These are phyloP conservation scores for Geotrichum phurueaensis DNA, from an alignment of 1,139 yeast species.

Conservation along the genomic window DNA sequence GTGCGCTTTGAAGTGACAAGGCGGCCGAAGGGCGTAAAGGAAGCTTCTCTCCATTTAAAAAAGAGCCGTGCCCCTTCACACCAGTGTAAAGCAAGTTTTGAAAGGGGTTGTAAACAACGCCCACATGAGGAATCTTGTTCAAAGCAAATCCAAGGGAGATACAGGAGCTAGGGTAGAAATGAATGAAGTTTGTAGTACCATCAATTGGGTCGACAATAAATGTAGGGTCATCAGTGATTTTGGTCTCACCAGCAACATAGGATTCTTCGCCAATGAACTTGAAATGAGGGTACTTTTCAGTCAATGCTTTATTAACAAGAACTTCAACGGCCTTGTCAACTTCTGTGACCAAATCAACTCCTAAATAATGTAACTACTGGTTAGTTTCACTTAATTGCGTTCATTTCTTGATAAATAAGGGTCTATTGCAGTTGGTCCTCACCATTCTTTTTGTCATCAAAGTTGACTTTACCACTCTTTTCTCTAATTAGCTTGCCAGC, in stretches of 20 bases:
- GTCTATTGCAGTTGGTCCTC: constrained; percentile 5
- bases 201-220: constrained; percentile 59
- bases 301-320: constrained; percentile 39
- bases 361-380: constrained; percentile 15
- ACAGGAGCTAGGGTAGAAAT: constrained; percentile 54
- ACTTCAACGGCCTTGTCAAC: constrained; percentile 51
- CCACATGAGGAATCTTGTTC: constrained; percentile 47
- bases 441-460: constrained; percentile 49
- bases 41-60: constrained; percentile 41
- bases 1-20: constrained; percentile 44
- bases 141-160: constrained; percentile 53
- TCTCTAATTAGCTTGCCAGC: constrained; percentile 47
- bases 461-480: constrained; percentile 44
- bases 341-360: constrained; percentile 55
- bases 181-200: constrained; percentile 58
- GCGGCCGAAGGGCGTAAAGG: constrained; percentile 39
- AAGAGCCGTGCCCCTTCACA: constrained; percentile 49
- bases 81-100: constrained; percentile 46
- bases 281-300: constrained; percentile 41
- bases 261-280: constrained; percentile 57
- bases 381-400: not conserved
- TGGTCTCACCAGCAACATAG: constrained; percentile 43
- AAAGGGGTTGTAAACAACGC: constrained; percentile 55
- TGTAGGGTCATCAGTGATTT: constrained; percentile 48
- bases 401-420: not conserved